A percentile compares a stretch with the other conserved stretches of the same genome.
These are phyloP conservation scores for Wakefieldia striispora DNA, from an alignment of 768 basidiomycete species.

Conservation along the genomic window DNA sequence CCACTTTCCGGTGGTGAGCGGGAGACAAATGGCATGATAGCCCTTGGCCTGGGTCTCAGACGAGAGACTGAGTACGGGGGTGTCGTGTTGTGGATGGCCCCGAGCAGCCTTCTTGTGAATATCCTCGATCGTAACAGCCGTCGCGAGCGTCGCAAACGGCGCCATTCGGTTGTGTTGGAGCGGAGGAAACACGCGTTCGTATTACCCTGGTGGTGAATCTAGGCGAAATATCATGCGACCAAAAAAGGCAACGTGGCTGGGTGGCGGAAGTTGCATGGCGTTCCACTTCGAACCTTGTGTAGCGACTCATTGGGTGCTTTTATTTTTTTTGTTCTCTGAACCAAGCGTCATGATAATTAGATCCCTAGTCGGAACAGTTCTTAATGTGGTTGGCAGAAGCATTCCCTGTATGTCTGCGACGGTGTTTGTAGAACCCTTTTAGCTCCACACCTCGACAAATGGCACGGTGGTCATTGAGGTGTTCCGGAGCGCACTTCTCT, in stretches of 20 bases:
- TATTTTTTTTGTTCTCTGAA: background rate
- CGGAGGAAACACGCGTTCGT: constrained; percentile 12
- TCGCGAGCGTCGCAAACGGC: constrained; percentile 28
- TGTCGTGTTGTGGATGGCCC: constrained; percentile 30
- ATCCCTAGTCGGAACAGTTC: background rate
- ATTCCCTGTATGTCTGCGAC: constrained; percentile 2
- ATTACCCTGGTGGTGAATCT: constrained; percentile 8
- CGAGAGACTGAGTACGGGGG: constrained; percentile 51
- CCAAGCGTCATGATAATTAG: no score
- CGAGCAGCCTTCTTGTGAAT: constrained; percentile 31
- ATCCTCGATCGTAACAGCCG: constrained; percentile 35
- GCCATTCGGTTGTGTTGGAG: constrained; percentile 19
- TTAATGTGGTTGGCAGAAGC: constrained; percentile 5
- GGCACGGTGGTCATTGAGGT: constrained; percentile 8
- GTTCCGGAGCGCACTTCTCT: constrained; percentile 20
- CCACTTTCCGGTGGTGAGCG: constrained; percentile 91
- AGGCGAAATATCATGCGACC: background rate
- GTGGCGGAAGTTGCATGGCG: constrained; percentile 20
- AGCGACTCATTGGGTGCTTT: background rate
- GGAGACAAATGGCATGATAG: constrained; percentile 75
- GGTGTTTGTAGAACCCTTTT: constrained; percentile 2
- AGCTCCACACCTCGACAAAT: constrained; percentile 22
- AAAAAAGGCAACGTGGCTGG: constrained; percentile 19
- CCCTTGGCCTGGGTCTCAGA: constrained; percentile 58
- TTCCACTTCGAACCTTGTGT: background rate